Evolutionary conservation across 83 land plant genomes (phyloP).

Genomic region (Picea mariana): DNA sequence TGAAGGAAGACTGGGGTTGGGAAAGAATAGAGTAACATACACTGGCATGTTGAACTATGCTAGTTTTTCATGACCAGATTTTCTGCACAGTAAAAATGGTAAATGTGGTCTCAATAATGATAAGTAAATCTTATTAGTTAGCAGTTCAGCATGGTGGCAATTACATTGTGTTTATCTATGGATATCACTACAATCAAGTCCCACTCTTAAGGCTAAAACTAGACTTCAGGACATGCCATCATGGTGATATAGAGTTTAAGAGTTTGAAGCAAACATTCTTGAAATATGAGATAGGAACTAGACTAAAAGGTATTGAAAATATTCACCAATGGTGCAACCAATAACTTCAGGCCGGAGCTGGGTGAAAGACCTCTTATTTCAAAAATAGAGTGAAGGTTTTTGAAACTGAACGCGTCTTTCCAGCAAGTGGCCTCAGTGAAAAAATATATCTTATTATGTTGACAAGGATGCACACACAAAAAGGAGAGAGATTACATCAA

Average conservation of each 20-base stretch:
- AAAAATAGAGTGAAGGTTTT: too few relatives aligned
- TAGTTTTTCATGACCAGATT: neutral
- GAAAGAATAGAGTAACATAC: neutral
- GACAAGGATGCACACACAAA: too few relatives aligned
- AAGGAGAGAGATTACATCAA: too few relatives aligned
- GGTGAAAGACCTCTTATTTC: too few relatives aligned
- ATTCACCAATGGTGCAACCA: neutral
- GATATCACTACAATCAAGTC: neutral
- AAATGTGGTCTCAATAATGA: neutral
- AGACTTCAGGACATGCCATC: neutral
- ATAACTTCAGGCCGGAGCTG: neutral
- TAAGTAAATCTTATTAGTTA: neutral
- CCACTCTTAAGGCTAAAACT: neutral
- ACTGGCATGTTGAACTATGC: neutral
- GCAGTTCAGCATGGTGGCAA: neutral
- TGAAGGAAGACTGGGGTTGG: neutral
- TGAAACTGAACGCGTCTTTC: neutral
- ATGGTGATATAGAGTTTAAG: neutral
- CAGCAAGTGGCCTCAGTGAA: neutral
- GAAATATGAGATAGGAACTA: neutral
- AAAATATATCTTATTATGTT: too few relatives aligned
- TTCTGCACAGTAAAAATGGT: neutral
- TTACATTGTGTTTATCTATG: neutral
- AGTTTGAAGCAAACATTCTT: neutral
- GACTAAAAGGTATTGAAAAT: neutral